Evolutionary conservation across 305 asterid genomes (phyloP), one percentile per base, ranked within the genome.

Genomic region (Lippia alba): DNA sequence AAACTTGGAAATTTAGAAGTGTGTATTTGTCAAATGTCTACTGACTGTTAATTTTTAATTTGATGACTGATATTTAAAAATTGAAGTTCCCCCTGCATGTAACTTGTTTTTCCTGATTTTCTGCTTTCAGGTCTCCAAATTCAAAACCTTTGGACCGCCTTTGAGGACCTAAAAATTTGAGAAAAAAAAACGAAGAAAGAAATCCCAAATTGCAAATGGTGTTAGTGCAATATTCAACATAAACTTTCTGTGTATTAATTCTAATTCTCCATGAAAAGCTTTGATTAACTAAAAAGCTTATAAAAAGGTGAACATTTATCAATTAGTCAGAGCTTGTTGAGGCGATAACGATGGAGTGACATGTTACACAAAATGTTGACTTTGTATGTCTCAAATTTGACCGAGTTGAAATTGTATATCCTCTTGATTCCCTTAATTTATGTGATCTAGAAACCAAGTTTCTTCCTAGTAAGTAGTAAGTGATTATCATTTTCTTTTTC

Each of bases 51-150:
- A 24, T 24, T 24, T 24, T 24, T 24, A 24, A 24, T 24, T 24
- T 36, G 56, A 2, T 4, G n/a, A 20, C 48, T 8, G 17, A 32
- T 33, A 0, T n/a, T 64, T 33, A 49, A 49, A 51, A n/a, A 16
- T 16, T 4, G 7, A 16, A 51, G 20, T 4, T 4, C 24, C 7
- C 24, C 20, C 69, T 53, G 24, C 56, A 69, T 69, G 56, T 33
- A 62, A 36, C 50, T 30, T 76, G 18, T 59, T 53, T 14, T 61
- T 59, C 67, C 77, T 60, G 60, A 4, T 30, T 59, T 59, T 76
- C 60, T 44, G 80, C 70, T 70, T 64, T 24, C 58, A 70, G 75
- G 62, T 48, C 69, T 70, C 79, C 61, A 46, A 56, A 69, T 3
- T 46, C 61, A 56, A 55, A 63, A 75, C 62, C 69, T 57, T 45